phyloP scores from a whole-genome alignment of 345 rosid species.

The Anacardium occidentale region DNA sequence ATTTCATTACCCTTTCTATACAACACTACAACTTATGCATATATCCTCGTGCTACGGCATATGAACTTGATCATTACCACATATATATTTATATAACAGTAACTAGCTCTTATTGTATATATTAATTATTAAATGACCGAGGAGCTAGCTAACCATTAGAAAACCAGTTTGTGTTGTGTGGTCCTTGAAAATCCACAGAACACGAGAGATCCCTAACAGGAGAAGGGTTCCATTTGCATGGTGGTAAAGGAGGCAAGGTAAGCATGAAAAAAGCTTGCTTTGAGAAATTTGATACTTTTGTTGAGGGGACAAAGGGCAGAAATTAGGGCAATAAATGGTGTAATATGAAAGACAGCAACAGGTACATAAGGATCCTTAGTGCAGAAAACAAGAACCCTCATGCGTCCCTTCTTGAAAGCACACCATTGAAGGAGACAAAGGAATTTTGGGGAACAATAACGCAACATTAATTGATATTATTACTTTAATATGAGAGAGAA shows the following conservation, averaged over 20 bases:
- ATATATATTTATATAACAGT: too few species aligned
- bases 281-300: conserved; percentile 61
- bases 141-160: too few species aligned
- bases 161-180: conserved; percentile 3
- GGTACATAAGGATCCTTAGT: conserved; percentile 31
- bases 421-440: conserved; percentile 29
- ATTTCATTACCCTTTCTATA: not conserved
- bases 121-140: too few species aligned
- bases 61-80: too few species aligned
- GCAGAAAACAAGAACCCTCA: conserved; percentile 44
- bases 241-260: conserved; percentile 49
- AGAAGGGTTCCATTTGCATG: conserved; percentile 29
- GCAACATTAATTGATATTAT: conserved; percentile 11
- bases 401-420: conserved; percentile 28
- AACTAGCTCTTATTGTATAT: too few species aligned
- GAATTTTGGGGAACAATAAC: conserved; percentile 41
- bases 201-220: conserved; percentile 46
- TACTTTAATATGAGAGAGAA: conserved; percentile 14
- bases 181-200: conserved; percentile 40
- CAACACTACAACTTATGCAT: too few species aligned
- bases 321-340: conserved; percentile 49
- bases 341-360: conserved; percentile 36
- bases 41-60: too few species aligned
- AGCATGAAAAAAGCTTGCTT: conserved; percentile 38
- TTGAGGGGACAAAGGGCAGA: conserved; percentile 67